Percentiles rank a stretch among this genome's conserved stretches.
These are phyloP conservation scores for Colletotrichum brevisporum DNA, from an alignment of 2,329 filamentous ascomycete genomes.

Conservation along the genomic window DNA sequence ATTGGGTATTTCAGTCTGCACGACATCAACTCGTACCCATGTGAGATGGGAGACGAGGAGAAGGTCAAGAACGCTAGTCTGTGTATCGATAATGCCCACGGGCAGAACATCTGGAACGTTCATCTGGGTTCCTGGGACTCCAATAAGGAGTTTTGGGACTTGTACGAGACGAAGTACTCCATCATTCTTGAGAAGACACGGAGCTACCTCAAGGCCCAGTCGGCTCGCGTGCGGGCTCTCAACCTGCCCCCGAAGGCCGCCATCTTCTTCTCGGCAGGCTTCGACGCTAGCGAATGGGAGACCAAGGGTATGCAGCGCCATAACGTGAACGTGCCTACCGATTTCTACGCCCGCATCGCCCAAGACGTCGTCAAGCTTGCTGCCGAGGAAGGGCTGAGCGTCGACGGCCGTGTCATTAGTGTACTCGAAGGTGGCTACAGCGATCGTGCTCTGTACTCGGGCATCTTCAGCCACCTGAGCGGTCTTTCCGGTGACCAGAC, in stretches of 20 bases:
- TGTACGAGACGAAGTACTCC: constrained; percentile 86
- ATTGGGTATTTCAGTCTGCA: constrained; percentile 98
- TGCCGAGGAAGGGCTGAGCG: constrained; percentile 81
- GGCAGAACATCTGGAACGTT: constrained; percentile 96
- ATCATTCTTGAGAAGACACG: constrained; percentile 86
- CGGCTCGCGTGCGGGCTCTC: constrained; percentile 71
- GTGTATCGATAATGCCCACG: constrained; percentile 94
- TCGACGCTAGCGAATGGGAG: constrained; percentile 97
- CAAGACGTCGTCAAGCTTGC: constrained; percentile 87
- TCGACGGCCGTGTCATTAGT: constrained; percentile 90
- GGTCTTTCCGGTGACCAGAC: constrained; percentile 76
- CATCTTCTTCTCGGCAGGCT: constrained; percentile 95
- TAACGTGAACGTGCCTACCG: constrained; percentile 94
- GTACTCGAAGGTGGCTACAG: constrained; percentile 97
- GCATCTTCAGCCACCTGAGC: constrained; percentile 90
- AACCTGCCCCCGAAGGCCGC: constrained; percentile 81
- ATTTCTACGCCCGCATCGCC: constrained; percentile 94
- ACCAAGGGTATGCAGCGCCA: constrained; percentile 94
- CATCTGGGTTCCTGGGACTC: constrained; percentile 91
- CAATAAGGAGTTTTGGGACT: constrained; percentile 86
- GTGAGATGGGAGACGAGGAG: constrained; percentile 91
- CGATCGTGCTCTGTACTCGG: constrained; percentile 89
- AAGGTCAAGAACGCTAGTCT: constrained; percentile 95
- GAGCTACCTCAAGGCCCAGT: constrained; percentile 80
- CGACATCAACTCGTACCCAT: constrained; percentile 98